phyloP scores from a whole-genome alignment of 768 basidiomycete genomes.

The Rhodotorula paludigena region DNA sequence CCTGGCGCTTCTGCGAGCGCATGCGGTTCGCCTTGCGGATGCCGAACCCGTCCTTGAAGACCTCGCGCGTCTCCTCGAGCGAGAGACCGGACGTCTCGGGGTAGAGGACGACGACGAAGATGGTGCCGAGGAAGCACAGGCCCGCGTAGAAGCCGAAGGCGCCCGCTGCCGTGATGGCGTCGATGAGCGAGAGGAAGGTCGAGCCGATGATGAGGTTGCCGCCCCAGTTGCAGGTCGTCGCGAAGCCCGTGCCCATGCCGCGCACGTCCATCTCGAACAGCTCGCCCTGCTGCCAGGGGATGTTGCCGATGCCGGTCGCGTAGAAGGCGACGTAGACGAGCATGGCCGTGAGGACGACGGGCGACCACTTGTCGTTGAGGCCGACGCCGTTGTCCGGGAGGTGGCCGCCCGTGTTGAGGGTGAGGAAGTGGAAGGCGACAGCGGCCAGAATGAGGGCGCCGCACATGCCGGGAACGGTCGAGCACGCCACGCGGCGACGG shows the following conservation, averaged over 20 bases:
- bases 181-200: slow-evolving; percentile 76
- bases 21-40: slow-evolving; percentile 36
- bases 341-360: slow-evolving; percentile 68
- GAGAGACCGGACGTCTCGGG: slow-evolving; percentile 69
- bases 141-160: slow-evolving; percentile 43
- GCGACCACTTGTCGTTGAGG: slow-evolving; percentile 56
- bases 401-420: slow-evolving; percentile 57
- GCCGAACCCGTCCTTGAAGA: slow-evolving; percentile 40
- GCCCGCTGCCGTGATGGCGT: slow-evolving; percentile 44
- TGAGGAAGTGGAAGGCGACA: slow-evolving; percentile 51
- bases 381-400: slow-evolving; percentile 60
- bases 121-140: slow-evolving; percentile 48
- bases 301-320: slow-evolving; percentile 49
- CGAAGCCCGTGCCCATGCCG: slow-evolving; percentile 68
- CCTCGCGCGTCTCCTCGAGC: slow-evolving; percentile 45
- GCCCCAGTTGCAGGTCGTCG: slow-evolving; percentile 72
- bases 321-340: slow-evolving; percentile 77
- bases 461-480: slow-evolving; percentile 68
- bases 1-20: slow-evolving; percentile 30
- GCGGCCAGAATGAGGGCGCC: slow-evolving; percentile 57
- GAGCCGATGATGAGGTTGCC: slow-evolving; percentile 67
- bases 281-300: slow-evolving; percentile 81
- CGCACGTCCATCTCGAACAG: slow-evolving; percentile 68
- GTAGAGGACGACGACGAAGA: slow-evolving; percentile 67
- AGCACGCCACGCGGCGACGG: slow-evolving; percentile 64